A percentile compares a stretch with the other conserved stretches of the same genome.
Conservation (phyloP, 345 rosid species). For the Camelina hispida region DNA sequence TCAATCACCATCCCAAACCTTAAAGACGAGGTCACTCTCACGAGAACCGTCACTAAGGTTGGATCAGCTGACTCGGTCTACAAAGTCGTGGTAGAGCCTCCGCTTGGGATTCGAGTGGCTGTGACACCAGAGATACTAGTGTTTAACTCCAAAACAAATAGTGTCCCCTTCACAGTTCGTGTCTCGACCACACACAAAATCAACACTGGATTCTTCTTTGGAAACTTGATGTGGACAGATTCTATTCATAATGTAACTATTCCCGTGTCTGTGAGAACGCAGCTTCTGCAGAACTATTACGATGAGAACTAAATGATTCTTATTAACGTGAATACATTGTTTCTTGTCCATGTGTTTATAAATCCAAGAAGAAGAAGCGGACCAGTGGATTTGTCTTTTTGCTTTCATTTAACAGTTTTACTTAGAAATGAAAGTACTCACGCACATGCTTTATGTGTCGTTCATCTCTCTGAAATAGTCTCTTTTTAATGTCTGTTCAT, state of each 20-base stretch:
- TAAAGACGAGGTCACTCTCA: constrained; percentile 32
- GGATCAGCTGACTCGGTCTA: constrained; percentile 50
- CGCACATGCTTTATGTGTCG: background rate
- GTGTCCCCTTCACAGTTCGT: constrained; percentile 38
- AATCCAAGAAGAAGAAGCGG: background rate
- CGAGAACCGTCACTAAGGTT: constrained; percentile 57
- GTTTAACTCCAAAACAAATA: constrained; percentile 39
- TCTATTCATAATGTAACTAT: constrained; percentile 45
- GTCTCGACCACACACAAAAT: constrained; percentile 41
- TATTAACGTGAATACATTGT: constrained; percentile 1
- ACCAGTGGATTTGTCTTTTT: background rate
- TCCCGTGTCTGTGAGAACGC: constrained; percentile 55
- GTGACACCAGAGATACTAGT: constrained; percentile 41
- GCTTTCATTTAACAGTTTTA: background rate
- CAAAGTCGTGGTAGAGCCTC: constrained; percentile 42
- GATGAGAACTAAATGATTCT: constrained; percentile 32
- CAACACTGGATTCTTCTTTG: constrained; percentile 54
- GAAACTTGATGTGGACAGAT: constrained; percentile 51
- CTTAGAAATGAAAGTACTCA: background rate
- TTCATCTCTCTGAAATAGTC: too few species aligned
- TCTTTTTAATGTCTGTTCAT: background rate
- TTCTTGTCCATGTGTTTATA: background rate
- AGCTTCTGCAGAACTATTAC: constrained; percentile 40
- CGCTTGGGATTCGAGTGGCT: constrained; percentile 38
- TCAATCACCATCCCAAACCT: constrained; percentile 49